A percentile compares a stretch with the other conserved stretches of the same genome.
Conservation (phyloP, 2,329 filamentous ascomycete species). For the Harringtonia lauricola region DNA sequence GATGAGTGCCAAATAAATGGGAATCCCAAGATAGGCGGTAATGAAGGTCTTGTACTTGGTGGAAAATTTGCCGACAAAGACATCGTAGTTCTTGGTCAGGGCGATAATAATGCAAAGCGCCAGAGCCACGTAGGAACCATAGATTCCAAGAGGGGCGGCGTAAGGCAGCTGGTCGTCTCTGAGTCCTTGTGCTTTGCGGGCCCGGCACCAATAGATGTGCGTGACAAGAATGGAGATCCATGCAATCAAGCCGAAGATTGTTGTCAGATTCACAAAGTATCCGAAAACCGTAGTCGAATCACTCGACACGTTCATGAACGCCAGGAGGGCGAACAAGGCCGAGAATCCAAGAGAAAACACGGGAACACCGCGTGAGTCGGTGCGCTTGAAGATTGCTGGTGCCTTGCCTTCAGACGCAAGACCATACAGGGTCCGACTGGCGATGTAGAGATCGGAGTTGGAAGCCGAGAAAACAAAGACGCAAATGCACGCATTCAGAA, state of each 20-base stretch:
- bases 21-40: slow-evolving; percentile 35
- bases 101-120: slow-evolving; percentile 5
- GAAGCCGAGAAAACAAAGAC: slow-evolving; percentile 46
- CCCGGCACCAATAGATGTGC: slow-evolving; percentile 25
- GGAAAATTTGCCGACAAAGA: slow-evolving; percentile 27
- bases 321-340: slow-evolving; percentile 23
- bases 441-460: slow-evolving; percentile 43
- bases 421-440: slow-evolving; percentile 27
- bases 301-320: slow-evolving; percentile 27
- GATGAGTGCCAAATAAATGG: slow-evolving; percentile 21
- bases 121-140: slow-evolving; percentile 21
- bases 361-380: slow-evolving; percentile 24
- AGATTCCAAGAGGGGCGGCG: slow-evolving; percentile 22
- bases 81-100: slow-evolving; percentile 13
- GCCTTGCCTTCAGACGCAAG: slow-evolving; percentile 27
- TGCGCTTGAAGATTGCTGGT: slow-evolving; percentile 22
- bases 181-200: slow-evolving; percentile 24
- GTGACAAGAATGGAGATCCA: slow-evolving; percentile 27
- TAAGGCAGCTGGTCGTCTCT: slow-evolving; percentile 22
- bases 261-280: slow-evolving; percentile 29
- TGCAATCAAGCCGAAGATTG: slow-evolving; percentile 29
- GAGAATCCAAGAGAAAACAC: slow-evolving; percentile 23
- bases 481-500: slow-evolving; percentile 49
- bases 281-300: slow-evolving; percentile 23
- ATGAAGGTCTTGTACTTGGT: slow-evolving; percentile 38